Evolutionary conservation across 345 rosid species (phyloP), one percentile per base, ranked within the genome.

Genomic region (Euphorbia peplus): DNA sequence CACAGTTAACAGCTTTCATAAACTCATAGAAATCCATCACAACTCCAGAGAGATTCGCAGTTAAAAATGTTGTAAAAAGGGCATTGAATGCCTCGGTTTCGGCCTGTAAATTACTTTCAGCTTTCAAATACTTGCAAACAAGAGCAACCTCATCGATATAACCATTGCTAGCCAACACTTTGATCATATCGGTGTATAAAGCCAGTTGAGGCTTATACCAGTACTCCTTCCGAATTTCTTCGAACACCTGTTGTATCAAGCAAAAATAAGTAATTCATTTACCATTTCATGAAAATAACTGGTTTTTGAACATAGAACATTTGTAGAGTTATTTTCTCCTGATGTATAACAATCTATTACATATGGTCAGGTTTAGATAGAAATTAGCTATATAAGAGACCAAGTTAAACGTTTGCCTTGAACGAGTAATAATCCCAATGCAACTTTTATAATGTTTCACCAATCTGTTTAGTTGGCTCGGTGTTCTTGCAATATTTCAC

Each of bases 191-290:
- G 52, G 86, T 73, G 68, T 89, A 86, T 30, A 80, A 35, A 19
- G 78, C 70, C n/a, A 85, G 81, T 67, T 79, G 87, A 29, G 93
- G 87, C 78, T 83, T 86, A 71, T 87, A 89, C 96, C 96, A 89
- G 52, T 74, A 58, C 83, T 91, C 97, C 64, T 69, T 83, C 53
- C 85, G 82, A 68, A 89, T 76, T 67, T 89, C 89, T 70, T 82
- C 85, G n/a, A 86, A 91, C 58, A 87, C 95, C 97, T 89, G 39
- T 15, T 32, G 50, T 2, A 44, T 44, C 50, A 44, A 44, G 50
- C 16, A 44, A 12, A 44, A 7, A 44, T n/a, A n/a, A 22, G 11
- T 12, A 19, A 8, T 35, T 6, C 50, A 16, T 50, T 50, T 24
- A 44, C 12, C 37, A 32, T 32, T 32, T 15, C 50, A 44, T 44